These are phyloP conservation scores for Candida endomychidarum DNA, from an alignment of 805 yeast genomes.

Conservation along the genomic window DNA sequence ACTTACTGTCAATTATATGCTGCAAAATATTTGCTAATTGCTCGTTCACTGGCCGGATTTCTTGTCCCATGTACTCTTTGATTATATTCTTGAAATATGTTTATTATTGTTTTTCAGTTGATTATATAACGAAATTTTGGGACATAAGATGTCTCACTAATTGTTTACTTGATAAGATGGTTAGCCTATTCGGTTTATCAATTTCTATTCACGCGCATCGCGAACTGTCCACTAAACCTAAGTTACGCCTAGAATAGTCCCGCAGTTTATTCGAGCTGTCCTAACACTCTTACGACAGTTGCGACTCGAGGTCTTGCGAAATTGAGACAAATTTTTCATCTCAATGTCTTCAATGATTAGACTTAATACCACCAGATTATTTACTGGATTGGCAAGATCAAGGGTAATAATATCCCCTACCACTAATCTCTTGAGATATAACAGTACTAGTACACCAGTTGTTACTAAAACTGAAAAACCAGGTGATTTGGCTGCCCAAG, in stretches of 20 bases:
- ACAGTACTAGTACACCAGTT: neutral
- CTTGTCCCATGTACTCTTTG: neutral
- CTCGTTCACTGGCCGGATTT: slow-evolving; percentile 1
- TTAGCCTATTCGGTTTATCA: neutral
- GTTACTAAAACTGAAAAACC: neutral
- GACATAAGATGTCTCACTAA: neutral
- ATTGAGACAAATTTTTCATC: slow-evolving; percentile 5
- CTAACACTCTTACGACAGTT: too few relatives aligned
- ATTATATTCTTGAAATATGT: too few relatives aligned
- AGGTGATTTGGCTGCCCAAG: slow-evolving; percentile 31
- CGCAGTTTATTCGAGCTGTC: neutral
- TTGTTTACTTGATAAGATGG: too few relatives aligned
- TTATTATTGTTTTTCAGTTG: neutral
- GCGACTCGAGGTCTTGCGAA: neutral
- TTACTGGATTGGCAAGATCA: slow-evolving; percentile 1
- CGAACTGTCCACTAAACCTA: too few relatives aligned
- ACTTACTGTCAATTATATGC: slow-evolving; percentile 7
- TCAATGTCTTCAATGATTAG: slow-evolving; percentile 14
- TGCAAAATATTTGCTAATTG: neutral
- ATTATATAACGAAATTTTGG: too few relatives aligned
- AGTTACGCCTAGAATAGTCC: neutral
- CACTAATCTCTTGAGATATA: slow-evolving; percentile 4
- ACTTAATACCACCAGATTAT: slow-evolving; percentile 11
- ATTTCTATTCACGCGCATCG: neutral
- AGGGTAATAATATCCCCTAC: neutral